A percentile compares a stretch with the other conserved stretches of the same genome.
Evolutionary conservation across 139 green algal genomes (phyloP).

Genomic region (Chlorella sp.): DNA sequence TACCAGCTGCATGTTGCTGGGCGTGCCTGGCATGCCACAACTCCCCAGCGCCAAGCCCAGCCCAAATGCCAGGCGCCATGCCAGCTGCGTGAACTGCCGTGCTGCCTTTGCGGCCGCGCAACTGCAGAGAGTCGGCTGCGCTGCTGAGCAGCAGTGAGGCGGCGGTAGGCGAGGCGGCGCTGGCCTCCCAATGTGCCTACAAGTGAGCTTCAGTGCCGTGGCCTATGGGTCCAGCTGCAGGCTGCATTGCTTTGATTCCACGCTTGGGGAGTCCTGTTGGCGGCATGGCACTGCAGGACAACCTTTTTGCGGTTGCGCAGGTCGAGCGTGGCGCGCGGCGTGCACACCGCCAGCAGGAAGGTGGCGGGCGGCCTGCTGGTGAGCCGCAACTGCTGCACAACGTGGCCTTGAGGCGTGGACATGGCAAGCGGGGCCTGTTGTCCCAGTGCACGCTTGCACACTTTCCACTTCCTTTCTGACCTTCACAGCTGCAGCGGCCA

Average conservation of each 20-base stretch:
- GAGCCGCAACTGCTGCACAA: neutral
- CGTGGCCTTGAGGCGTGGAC: neutral
- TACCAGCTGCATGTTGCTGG: no score
- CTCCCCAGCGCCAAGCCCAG: no score
- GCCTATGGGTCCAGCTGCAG: no score
- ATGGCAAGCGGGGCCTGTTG: neutral
- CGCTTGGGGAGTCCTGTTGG: no score
- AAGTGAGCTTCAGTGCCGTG: neutral
- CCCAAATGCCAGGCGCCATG: no score
- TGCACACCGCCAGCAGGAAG: conserved; percentile 10
- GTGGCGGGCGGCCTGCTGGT: conserved; percentile 22
- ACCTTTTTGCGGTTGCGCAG: no score
- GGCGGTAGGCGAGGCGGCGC: neutral
- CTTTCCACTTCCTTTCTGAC: neutral
- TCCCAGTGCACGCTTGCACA: no score
- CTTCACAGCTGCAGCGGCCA: neutral
- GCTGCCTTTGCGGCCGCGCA: neutral
- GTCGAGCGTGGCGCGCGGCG: neutral
- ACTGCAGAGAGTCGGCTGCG: conserved; percentile 2
- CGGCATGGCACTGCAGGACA: no score
- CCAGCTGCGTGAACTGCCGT: no score
- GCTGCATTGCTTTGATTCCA: no score
- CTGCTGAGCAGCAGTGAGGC: neutral
- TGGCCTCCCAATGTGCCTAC: conserved; percentile 8
- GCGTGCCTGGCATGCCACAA: no score